Conservation (phyloP, 1,139 yeast genomes). For the Insectozyma bohioensis region DNA sequence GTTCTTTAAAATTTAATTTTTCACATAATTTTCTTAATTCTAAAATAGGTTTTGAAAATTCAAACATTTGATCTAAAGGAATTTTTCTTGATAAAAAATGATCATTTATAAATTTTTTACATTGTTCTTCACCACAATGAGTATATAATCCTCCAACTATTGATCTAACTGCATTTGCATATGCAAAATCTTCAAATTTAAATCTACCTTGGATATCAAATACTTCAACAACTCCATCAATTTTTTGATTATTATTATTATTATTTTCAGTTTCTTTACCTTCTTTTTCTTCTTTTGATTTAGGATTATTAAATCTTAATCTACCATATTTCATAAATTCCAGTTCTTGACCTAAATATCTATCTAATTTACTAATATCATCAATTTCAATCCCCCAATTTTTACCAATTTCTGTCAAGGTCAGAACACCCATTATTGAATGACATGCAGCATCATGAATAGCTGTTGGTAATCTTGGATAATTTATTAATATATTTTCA, state of each 20-base stretch:
- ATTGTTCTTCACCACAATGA: conserved; percentile 59
- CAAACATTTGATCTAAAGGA: conserved; percentile 70
- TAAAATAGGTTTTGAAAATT: conserved; percentile 82
- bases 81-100: conserved; percentile 80
- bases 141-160: conserved; percentile 70
- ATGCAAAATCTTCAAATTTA: conserved; percentile 38
- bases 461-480: conserved; percentile 87
- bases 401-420: conserved; percentile 65
- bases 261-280: too few species aligned
- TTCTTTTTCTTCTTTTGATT: too few species aligned
- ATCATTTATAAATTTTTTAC: conserved; percentile 64
- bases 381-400: conserved; percentile 91
- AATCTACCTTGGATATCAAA: conserved; percentile 3
- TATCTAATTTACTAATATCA: conserved; percentile 58
- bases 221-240: conserved; percentile 46
- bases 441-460: conserved; percentile 74
- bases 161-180: conserved; percentile 65
- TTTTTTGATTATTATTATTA: conserved; percentile 31
- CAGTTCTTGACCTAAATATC: conserved; percentile 69
- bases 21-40: conserved; percentile 78
- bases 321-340: conserved; percentile 63
- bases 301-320: conserved; percentile 50
- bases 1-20: conserved; percentile 72
- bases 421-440: conserved; percentile 64
- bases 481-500: conserved; percentile 68